Percentiles rank a stretch among this genome's conserved stretches.
These are phyloP conservation scores for Neofusicoccum sp. DNA, from an alignment of 2,329 filamentous ascomycete species.

Conservation along the genomic window DNA sequence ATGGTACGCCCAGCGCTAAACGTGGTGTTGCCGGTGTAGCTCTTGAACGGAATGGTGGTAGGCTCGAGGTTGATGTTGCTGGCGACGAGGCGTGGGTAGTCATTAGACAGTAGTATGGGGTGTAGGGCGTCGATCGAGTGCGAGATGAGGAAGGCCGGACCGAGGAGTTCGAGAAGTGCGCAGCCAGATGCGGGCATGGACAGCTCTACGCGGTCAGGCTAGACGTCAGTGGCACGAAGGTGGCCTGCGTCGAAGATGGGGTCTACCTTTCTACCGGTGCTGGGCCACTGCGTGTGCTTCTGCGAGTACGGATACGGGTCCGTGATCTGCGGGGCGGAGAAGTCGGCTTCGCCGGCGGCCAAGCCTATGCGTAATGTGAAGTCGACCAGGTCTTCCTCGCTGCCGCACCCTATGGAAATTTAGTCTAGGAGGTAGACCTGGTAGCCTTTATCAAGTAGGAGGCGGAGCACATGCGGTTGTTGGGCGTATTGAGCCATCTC, in stretches of 20 bases:
- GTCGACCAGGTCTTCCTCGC: too few species aligned
- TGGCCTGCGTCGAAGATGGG: constrained; percentile 45
- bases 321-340: too few species aligned
- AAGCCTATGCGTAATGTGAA: too few species aligned
- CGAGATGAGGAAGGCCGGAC: constrained; percentile 46
- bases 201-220: constrained; percentile 23
- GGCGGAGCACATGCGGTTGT: too few species aligned
- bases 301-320: too few species aligned
- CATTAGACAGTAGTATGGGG: constrained; percentile 26
- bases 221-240: constrained; percentile 20
- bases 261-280: constrained; percentile 42
- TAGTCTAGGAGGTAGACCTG: too few species aligned
- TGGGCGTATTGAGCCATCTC: too few species aligned
- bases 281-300: constrained; percentile 39
- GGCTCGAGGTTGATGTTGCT: constrained; percentile 28
- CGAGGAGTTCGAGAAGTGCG: constrained; percentile 46
- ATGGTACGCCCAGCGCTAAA: constrained; percentile 8
- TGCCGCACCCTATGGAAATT: too few species aligned
- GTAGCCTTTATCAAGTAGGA: too few species aligned
- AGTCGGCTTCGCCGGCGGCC: too few species aligned
- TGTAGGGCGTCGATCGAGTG: constrained; percentile 37
- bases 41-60: constrained; percentile 18
- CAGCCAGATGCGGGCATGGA: constrained; percentile 19
- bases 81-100: constrained; percentile 25
- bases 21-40: constrained; percentile 23